These are phyloP conservation scores for Naganishia vishniacii DNA, from an alignment of 768 basidiomycete species.

Conservation along the genomic window DNA sequence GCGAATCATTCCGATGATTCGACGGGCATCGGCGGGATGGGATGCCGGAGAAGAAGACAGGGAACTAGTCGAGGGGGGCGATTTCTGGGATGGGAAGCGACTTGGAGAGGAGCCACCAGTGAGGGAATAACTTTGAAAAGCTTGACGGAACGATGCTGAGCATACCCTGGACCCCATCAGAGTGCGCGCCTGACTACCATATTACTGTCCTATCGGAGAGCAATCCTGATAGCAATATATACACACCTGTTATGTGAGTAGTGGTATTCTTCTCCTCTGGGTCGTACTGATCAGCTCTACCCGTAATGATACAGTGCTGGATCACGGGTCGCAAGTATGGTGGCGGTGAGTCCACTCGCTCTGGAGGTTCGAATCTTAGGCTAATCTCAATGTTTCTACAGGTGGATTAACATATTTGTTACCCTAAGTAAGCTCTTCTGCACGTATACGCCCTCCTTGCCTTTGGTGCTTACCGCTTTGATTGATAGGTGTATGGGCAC, in stretches of 20 bases:
- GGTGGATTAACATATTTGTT: conserved; percentile 26
- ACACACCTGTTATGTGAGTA: conserved; percentile 48
- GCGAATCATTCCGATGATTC: conserved; percentile 47
- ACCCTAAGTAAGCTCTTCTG: conserved; percentile 7
- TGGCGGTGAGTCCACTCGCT: conserved; percentile 44
- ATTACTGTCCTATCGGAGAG: conserved; percentile 45
- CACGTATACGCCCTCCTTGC: not conserved
- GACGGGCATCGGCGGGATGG: conserved; percentile 42
- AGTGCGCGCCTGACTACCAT: conserved; percentile 47
- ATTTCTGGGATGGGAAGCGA: conserved; percentile 45
- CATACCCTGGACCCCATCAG: conserved; percentile 25
- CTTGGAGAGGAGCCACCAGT: conserved; percentile 45
- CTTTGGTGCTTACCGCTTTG: not conserved
- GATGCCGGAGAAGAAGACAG: conserved; percentile 32
- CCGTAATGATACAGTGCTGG: conserved; percentile 45
- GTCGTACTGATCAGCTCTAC: no score
- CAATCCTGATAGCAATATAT: conserved; percentile 49
- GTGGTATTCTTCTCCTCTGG: no score
- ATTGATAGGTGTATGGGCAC: conserved; percentile 40
- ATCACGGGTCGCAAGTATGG: conserved; percentile 47
- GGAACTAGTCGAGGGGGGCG: conserved; percentile 25
- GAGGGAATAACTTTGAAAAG: conserved; percentile 15
- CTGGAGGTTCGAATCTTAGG: no score
- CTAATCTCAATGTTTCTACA: not conserved
- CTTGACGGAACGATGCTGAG: no score